These are phyloP conservation scores for Marchantia polymorpha DNA, from an alignment of 225 moss, liverwort and hornwort genomes.

Conservation along the genomic window DNA sequence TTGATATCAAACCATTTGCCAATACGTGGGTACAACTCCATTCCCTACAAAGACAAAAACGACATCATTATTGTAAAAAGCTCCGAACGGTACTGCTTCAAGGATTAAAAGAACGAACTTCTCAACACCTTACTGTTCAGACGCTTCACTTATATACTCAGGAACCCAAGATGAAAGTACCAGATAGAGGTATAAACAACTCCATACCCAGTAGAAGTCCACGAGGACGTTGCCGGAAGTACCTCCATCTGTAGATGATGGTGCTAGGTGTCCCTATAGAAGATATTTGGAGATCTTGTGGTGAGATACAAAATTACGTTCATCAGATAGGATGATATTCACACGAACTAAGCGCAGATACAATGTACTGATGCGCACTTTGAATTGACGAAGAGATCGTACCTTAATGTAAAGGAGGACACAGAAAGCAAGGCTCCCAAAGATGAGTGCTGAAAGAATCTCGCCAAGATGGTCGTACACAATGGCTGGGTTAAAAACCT, in stretches of 20 bases:
- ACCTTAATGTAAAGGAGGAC: conserved; percentile 81
- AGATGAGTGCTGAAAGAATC: conserved; percentile 61
- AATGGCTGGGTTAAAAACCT: conserved; percentile 62
- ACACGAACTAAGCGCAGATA: too few species aligned
- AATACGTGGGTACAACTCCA: conserved; percentile 97
- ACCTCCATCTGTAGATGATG: conserved; percentile 93
- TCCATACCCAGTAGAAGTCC: conserved; percentile 87
- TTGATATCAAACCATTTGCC: conserved; percentile 87
- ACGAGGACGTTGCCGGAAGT: conserved; percentile 85
- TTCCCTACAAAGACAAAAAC: conserved; percentile 56
- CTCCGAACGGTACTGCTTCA: not conserved
- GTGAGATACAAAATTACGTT: not conserved
- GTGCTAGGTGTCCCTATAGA: conserved; percentile 70
- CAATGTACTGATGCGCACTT: too few species aligned
- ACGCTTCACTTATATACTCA: not conserved
- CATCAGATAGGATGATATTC: too few species aligned
- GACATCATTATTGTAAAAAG: not conserved
- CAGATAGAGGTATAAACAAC: not conserved
- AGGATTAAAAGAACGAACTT: not conserved
- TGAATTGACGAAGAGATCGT: not conserved
- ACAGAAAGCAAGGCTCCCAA: conserved; percentile 72
- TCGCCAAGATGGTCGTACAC: conserved; percentile 96
- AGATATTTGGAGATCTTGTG: not conserved
- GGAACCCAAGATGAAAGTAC: not conserved
- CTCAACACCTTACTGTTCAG: not conserved